Percentiles rank a stretch among this genome's conserved stretches.
phyloP scores from a whole-genome alignment of 805 yeast genomes.

The Metschnikowia borealis region DNA sequence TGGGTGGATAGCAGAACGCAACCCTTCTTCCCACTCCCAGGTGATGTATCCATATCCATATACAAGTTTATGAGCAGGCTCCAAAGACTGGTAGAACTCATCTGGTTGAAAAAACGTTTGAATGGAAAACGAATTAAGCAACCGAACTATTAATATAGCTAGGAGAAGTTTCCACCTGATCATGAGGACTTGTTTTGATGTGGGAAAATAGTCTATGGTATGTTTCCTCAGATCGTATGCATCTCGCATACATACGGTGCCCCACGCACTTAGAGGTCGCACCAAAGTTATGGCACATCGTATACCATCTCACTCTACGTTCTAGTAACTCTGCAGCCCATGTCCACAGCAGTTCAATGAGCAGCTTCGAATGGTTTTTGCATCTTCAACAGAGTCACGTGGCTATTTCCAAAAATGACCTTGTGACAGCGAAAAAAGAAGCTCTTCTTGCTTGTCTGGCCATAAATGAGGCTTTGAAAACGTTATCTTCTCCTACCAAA shows the following conservation, averaged over 20 bases:
- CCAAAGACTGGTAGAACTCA: slow-evolving; percentile 89
- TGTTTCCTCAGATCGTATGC: not conserved
- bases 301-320: not conserved
- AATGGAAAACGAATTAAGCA: slow-evolving; percentile 59
- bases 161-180: slow-evolving; percentile 2
- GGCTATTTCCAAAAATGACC: slow-evolving; percentile 9
- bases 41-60: slow-evolving; percentile 81
- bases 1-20: slow-evolving; percentile 81
- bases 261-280: not conserved
- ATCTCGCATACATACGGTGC: not conserved
- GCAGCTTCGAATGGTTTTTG: slow-evolving; percentile 1
- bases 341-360: not conserved
- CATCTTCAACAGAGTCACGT: slow-evolving; percentile 12
- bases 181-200: not conserved
- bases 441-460: slow-evolving; percentile 10
- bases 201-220: not conserved
- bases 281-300: not conserved
- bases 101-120: slow-evolving; percentile 92
- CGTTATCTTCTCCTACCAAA: not conserved
- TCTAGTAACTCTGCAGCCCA: not conserved
- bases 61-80: slow-evolving; percentile 77
- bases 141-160: slow-evolving; percentile 37
- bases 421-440: slow-evolving; percentile 8
- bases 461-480: slow-evolving; percentile 7
- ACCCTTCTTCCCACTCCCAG: slow-evolving; percentile 87